Base-by-base conservation (phyloP, 1,284 basidiomycete genomes). In the Athelia psychrophila region DNA sequence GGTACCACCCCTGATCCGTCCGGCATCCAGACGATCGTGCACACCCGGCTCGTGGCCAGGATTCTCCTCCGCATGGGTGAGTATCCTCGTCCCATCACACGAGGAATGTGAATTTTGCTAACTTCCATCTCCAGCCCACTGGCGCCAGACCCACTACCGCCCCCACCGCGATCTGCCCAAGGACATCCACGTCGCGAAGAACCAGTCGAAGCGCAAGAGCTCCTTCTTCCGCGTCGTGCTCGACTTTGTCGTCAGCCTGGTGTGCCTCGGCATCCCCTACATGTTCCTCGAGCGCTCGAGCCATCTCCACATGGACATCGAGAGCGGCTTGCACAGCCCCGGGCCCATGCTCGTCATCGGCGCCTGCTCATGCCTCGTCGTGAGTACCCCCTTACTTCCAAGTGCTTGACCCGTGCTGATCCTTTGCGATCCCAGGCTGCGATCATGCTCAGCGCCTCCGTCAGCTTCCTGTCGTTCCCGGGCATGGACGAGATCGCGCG, bases 201-300 rank as follows among this genome's bases (percentile, higher is more conserved):
- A 56, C 6, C 60, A 62, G 47, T 54, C 63, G 2, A 56, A 61
- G 20, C 71, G 63, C 44, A 74, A 66, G 40, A 64, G 72, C 1
- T 72, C 80, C 1, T 67, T 84, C 60, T 55, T 69, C n/a, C 77
- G 80, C 22, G 71, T 71, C 6, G 53, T 84, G 38, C 51, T 79
- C 42, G 84, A 88, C 62, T 67, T 88, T 58, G 38, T 86, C 44
- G 63, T 86, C 51, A 79, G 82, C 0, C 72, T 77, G 57, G 52
- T 89, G 23, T 88, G 84, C 60, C 75, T 91, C 13, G 88, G 88
- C 2, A 81, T 91, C 48, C 88, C 88, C 1, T 88, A 84, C 66
- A 64, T 90, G 51, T 86, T 88, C 68, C 65, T 81, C 57, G 76
- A 79, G 42, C 78, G 81, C 38, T 64, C 74, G 20, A 71, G 70